Evolutionary conservation across 2,329 filamentous ascomycete species (phyloP).

Genomic region (Eutypella sp.): DNA sequence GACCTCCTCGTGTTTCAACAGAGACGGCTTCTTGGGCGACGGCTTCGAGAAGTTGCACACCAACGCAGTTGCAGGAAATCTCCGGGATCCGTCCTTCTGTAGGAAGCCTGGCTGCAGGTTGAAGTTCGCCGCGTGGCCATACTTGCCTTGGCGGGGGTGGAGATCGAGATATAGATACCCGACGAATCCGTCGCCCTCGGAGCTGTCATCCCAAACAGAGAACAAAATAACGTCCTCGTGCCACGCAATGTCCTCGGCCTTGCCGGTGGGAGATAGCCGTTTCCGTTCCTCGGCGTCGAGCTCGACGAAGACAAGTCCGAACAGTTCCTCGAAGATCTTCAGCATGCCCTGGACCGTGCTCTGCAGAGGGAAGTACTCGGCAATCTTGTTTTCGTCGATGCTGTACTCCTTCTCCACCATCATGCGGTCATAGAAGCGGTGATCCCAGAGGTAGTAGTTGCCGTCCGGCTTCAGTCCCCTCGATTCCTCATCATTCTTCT

Average conservation of each 20-base stretch:
- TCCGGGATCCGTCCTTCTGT: constrained; percentile 60
- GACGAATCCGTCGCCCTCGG: constrained; percentile 66
- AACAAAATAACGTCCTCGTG: constrained; percentile 80
- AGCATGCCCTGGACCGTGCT: constrained; percentile 74
- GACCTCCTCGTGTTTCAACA: constrained; percentile 79
- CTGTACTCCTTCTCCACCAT: constrained; percentile 77
- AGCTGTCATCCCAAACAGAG: constrained; percentile 74
- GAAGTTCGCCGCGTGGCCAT: constrained; percentile 82
- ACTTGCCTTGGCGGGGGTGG: constrained; percentile 75
- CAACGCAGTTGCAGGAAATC: constrained; percentile 72
- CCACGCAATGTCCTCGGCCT: constrained; percentile 70
- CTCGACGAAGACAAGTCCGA: constrained; percentile 74
- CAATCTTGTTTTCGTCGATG: constrained; percentile 73
- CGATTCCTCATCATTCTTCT: constrained; percentile 62
- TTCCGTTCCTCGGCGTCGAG: constrained; percentile 61
- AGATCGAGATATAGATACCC: constrained; percentile 82
- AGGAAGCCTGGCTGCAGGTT: constrained; percentile 70
- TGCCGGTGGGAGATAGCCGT: constrained; percentile 60
- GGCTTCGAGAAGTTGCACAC: constrained; percentile 86
- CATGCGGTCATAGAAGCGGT: constrained; percentile 73
- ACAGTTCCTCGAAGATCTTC: constrained; percentile 76
- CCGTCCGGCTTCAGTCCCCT: constrained; percentile 57
- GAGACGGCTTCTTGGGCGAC: constrained; percentile 67
- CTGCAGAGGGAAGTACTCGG: constrained; percentile 77
- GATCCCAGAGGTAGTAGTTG: constrained; percentile 79